phyloP scores from a whole-genome alignment of 805 yeast species.

The Metschnikowia henanensis region DNA sequence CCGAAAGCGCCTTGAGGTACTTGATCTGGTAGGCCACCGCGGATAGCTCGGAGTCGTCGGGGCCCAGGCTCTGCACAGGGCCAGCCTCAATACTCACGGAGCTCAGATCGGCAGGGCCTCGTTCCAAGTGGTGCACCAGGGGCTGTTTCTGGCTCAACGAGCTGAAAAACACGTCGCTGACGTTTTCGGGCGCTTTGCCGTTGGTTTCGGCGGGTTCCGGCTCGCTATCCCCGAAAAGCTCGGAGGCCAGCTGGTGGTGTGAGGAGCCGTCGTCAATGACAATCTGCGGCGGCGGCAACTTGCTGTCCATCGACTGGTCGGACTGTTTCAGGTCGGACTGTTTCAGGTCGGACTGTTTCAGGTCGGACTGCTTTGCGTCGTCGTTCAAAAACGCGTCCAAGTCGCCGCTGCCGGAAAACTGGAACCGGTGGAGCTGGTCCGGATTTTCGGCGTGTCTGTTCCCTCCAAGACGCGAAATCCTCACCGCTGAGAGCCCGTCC shows the following conservation, averaged over 20 bases:
- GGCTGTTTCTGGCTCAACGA: conserved; percentile 3
- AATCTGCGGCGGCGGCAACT: conserved; percentile 7
- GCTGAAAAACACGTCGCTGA: conserved; percentile 10
- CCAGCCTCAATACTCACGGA: conserved; percentile 6
- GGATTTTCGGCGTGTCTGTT: conserved; percentile 2
- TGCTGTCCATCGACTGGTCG: not conserved
- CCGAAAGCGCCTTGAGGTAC: conserved; percentile 4
- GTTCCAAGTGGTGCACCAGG: conserved; percentile 6
- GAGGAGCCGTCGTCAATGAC: conserved; percentile 3
- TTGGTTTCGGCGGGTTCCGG: not conserved
- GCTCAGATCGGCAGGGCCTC: not conserved
- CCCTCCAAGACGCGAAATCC: conserved; percentile 10
- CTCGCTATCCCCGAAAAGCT: not conserved
- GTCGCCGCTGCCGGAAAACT: conserved; percentile 2
- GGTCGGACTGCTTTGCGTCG: not conserved
- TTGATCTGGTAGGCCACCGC: not conserved
- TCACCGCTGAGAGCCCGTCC: conserved; percentile 8
- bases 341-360: too few species aligned
- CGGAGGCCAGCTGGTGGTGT: not conserved
- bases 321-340: not conserved
- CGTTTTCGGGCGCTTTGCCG: conserved; percentile 4
- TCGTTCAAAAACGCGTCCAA: not conserved
- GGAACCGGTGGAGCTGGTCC: conserved; percentile 3
- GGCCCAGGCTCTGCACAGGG: not conserved
- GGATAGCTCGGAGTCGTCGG: not conserved